Base-by-base conservation (phyloP, 495 filamentous ascomycete species). In the Cercophora scortea region DNA sequence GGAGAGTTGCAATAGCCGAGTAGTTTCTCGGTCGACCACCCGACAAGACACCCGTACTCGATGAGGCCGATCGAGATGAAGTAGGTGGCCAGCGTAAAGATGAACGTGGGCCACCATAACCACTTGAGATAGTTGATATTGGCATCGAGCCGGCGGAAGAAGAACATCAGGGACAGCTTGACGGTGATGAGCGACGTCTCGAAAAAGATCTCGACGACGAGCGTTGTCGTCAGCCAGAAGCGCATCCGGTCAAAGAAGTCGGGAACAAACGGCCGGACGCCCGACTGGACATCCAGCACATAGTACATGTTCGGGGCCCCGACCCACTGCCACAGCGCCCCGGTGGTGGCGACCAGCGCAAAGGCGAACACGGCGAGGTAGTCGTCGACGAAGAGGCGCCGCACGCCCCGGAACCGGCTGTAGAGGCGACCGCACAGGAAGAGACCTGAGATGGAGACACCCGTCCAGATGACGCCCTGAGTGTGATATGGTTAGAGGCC, bases 131-230 rank as follows among this genome's bases (percentile, higher is more conserved):
- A 9, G 17, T 53, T 47, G 8, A 66, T 45, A 32, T 55, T 52
- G 4, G n/a, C 16, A 16, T 49, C 54, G 1, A 70, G 55, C 3
- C 63, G 35, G 19, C 51, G 41, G 55, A 70, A 70, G 55, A 70
- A 68, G 7, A 66, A 13, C 12, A 66, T 33, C 34, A 64, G 63
- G 0, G 63, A 54, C 6, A 70, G 18, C 33, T 70, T 68, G 51
- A 68, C 41, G 10, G 47, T 8, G 48, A 53, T 56, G 1, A 70
- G 51, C 3, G 42, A 32, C 10, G 59, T 50, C 45, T 66, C 68
- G 46, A 60, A 66, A 4, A 66, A 46, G 6, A 61, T 6, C 35
- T 60, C 50, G 15, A 53, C 55, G 6, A 51, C 44, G 8, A 58
- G 41, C 17, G 18, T 19, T 17, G 16, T 17, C 5, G 17, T 4